Conservation (phyloP, 1,284 basidiomycete genomes). For the Bjerkandera adusta region DNA sequence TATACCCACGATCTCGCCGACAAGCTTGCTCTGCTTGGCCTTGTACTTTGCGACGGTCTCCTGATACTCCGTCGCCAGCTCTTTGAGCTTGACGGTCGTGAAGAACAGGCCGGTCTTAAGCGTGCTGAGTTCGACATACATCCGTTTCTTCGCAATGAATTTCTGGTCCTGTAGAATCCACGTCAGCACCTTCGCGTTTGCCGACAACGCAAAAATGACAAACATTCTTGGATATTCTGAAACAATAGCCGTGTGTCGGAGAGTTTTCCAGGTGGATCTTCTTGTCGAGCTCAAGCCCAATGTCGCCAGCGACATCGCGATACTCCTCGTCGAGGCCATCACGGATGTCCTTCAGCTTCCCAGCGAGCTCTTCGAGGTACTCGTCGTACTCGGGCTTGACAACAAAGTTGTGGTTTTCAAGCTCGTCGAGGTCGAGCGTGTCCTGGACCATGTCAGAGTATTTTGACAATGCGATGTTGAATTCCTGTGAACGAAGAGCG, state of each 20-base stretch:
- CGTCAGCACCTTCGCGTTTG: no score
- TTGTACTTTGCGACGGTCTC: conserved; percentile 73
- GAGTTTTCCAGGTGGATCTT: conserved; percentile 97
- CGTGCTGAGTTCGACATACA: conserved; percentile 85
- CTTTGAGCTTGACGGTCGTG: conserved; percentile 79
- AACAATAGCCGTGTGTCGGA: conserved; percentile 88
- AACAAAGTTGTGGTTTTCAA: conserved; percentile 84
- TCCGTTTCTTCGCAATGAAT: conserved; percentile 56
- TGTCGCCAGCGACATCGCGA: conserved; percentile 64
- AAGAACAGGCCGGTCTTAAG: conserved; percentile 91
- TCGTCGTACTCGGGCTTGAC: conserved; percentile 93
- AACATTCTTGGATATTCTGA: conserved; percentile 90
- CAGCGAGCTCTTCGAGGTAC: conserved; percentile 67
- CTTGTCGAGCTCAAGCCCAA: conserved; percentile 90
- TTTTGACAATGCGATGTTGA: conserved; percentile 63
- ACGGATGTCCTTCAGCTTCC: conserved; percentile 62
- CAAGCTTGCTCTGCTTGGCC: conserved; percentile 78
- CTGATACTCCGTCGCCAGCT: conserved; percentile 72
- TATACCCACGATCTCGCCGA: conserved; percentile 92
- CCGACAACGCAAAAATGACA: conserved; percentile 27
- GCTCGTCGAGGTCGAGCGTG: conserved; percentile 89
- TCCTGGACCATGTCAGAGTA: conserved; percentile 95
- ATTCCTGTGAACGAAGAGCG: conserved; percentile 46
- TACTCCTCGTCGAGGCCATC: conserved; percentile 90
- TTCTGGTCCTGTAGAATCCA: conserved; percentile 32